Conservation (phyloP, 176 grass and related monocot species). For the Eragrostis nindensis region DNA sequence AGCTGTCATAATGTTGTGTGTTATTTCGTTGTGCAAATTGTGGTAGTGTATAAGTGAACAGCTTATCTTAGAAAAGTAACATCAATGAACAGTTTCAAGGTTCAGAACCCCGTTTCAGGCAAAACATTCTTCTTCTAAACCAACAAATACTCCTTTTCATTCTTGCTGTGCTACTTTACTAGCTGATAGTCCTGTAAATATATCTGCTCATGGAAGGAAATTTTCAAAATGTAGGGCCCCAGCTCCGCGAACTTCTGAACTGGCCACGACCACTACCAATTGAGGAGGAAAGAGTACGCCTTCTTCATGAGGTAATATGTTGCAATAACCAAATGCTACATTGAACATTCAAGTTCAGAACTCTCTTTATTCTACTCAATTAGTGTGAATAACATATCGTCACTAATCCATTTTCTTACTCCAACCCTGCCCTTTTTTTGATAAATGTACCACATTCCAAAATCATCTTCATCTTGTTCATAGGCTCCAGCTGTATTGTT, state of each 20-base stretch:
- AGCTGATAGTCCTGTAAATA: conserved; percentile 1
- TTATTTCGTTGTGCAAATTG: background rate
- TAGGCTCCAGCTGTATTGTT: background rate
- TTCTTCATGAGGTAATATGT: conserved; percentile 82
- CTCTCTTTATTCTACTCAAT: background rate
- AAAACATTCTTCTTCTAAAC: background rate
- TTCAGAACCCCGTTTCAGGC: background rate
- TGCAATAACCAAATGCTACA: too few relatives aligned
- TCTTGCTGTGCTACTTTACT: background rate
- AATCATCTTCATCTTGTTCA: background rate
- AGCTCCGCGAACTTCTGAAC: conserved; percentile 75
- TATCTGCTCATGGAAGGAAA: background rate
- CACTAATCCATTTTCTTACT: background rate
- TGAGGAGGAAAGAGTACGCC: conserved; percentile 88
- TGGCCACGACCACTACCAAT: conserved; percentile 90
- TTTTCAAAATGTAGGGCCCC: conserved; percentile 60
- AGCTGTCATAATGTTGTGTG: background rate
- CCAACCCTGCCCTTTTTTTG: background rate
- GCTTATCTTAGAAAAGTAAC: background rate
- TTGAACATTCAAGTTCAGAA: background rate
- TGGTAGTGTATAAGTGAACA: background rate
- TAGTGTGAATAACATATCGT: background rate
- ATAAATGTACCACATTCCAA: conserved; percentile 5
- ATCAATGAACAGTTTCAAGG: background rate
- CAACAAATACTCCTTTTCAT: background rate